phyloP scores from a whole-genome alignment of 139 green algal species.

The Picochlorum sp. region DNA sequence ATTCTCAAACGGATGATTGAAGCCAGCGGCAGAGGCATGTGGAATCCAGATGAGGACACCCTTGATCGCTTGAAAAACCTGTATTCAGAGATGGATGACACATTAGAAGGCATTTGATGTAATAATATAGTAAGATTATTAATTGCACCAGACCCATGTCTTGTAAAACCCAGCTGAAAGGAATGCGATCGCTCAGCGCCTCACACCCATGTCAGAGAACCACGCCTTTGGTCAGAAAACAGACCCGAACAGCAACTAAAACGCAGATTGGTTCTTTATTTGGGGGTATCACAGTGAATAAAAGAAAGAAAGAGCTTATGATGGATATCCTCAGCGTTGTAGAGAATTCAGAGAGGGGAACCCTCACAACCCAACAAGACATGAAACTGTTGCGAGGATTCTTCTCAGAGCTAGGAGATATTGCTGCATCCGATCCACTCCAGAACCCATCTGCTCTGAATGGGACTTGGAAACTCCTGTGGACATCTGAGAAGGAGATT shows the following conservation, averaged over 20 bases:
- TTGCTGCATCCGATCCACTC: slow-evolving; percentile 14
- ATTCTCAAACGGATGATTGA: slow-evolving; percentile 85
- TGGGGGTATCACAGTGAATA: background rate
- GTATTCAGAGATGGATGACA: slow-evolving; percentile 84
- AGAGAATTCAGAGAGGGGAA: slow-evolving; percentile 25
- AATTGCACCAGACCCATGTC: too few relatives aligned
- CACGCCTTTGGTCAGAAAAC: too few relatives aligned
- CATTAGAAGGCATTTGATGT: slow-evolving; percentile 76
- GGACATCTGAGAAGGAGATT: slow-evolving; percentile 58
- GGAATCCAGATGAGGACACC: slow-evolving; percentile 59
- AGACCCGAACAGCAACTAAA: background rate
- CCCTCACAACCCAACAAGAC: slow-evolving; percentile 12
- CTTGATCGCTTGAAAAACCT: slow-evolving; percentile 59
- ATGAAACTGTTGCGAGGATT: slow-evolving; percentile 21
- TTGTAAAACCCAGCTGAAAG: too few relatives aligned
- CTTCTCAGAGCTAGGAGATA: slow-evolving; percentile 26
- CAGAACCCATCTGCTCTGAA: slow-evolving; percentile 16
- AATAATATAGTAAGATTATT: background rate
- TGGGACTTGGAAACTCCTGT: slow-evolving; percentile 70
- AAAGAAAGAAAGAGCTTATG: background rate
- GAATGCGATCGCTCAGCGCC: too few relatives aligned
- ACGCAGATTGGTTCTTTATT: background rate
- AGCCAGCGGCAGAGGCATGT: slow-evolving; percentile 87
- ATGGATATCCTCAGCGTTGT: slow-evolving; percentile 6
- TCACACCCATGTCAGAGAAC: too few relatives aligned